These are phyloP conservation scores for Fusarium marasasianum DNA, from an alignment of 2,329 filamentous ascomycete species.

Conservation along the genomic window DNA sequence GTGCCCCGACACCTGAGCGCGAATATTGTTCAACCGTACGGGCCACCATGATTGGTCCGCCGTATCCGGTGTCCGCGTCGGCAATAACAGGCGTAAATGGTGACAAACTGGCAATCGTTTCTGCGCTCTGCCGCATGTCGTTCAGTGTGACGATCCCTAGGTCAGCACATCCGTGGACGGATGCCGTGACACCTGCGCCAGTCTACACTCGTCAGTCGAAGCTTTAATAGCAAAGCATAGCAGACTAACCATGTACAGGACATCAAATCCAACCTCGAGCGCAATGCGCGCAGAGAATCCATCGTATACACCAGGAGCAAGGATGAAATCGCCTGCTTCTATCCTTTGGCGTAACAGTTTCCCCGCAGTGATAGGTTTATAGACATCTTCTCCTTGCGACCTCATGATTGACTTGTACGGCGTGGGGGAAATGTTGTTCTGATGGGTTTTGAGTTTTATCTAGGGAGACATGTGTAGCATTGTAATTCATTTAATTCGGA, in stretches of 20 bases:
- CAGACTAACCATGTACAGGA: neutral
- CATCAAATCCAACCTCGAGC: constrained; percentile 2
- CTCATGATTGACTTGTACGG: neutral
- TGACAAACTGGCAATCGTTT: neutral
- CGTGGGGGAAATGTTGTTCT: neutral
- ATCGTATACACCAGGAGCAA: neutral
- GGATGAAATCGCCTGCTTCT: neutral
- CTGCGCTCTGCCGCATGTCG: constrained; percentile 1
- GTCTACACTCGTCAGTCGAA: neutral
- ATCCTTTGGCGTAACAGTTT: neutral
- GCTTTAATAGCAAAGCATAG: neutral
- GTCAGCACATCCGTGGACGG: neutral
- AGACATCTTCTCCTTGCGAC: neutral
- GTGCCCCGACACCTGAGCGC: neutral
- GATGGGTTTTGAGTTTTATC: neutral
- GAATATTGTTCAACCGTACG: constrained; percentile 4
- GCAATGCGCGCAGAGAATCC: neutral
- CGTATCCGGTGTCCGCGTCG: neutral
- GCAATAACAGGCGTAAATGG: neutral
- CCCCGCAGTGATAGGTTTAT: neutral
- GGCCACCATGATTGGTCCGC: neutral
- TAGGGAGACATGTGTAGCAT: neutral
- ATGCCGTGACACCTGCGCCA: neutral
- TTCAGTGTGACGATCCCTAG: constrained; percentile 1
- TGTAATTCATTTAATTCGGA: neutral